A percentile compares a stretch with the other conserved stretches of the same genome.
Conservation (phyloP, 2,329 filamentous ascomycete genomes). For the Pyrenophora teres region DNA sequence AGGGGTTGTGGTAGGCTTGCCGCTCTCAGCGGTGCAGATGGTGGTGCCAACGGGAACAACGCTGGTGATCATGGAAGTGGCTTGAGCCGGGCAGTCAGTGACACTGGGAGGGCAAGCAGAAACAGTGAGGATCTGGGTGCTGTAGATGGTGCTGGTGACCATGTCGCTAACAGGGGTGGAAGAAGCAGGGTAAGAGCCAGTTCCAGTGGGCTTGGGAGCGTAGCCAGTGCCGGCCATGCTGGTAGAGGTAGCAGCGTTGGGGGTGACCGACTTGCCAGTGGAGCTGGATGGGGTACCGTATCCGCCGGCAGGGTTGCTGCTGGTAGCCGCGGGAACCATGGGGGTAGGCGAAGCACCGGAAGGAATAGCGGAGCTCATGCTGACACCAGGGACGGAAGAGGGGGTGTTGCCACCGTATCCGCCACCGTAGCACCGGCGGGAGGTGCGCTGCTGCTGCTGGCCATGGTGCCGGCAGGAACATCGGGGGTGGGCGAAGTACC, state of each 20-base stretch:
- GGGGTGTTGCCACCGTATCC: not conserved
- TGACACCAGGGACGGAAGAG: slow-evolving; percentile 15
- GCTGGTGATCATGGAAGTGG: slow-evolving; percentile 47
- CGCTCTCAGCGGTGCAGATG: slow-evolving; percentile 45
- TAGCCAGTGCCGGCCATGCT: slow-evolving; percentile 12
- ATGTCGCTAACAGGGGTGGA: slow-evolving; percentile 46
- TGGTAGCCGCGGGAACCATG: slow-evolving; percentile 4
- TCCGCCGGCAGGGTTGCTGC: slow-evolving; percentile 3
- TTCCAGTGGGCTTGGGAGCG: slow-evolving; percentile 31
- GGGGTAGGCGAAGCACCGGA: slow-evolving; percentile 14
- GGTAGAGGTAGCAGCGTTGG: slow-evolving; percentile 4
- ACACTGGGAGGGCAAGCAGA: slow-evolving; percentile 10
- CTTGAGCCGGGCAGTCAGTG: slow-evolving; percentile 21
- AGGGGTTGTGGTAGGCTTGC: slow-evolving; percentile 14
- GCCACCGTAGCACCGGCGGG: no score
- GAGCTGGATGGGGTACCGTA: slow-evolving; percentile 2
- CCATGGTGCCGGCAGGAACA: no score
- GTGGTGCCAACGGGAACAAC: slow-evolving; percentile 51
- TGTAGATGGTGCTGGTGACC: slow-evolving; percentile 51
- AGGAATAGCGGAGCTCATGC: slow-evolving; percentile 31
- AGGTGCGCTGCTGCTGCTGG: no score
- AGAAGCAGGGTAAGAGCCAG: slow-evolving; percentile 39
- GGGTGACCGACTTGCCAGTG: not conserved
- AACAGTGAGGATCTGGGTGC: slow-evolving; percentile 49
- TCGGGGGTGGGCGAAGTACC: no score